Evolutionary conservation across 768 basidiomycete species (phyloP).

Genomic region (Podaxis pistillaris): DNA sequence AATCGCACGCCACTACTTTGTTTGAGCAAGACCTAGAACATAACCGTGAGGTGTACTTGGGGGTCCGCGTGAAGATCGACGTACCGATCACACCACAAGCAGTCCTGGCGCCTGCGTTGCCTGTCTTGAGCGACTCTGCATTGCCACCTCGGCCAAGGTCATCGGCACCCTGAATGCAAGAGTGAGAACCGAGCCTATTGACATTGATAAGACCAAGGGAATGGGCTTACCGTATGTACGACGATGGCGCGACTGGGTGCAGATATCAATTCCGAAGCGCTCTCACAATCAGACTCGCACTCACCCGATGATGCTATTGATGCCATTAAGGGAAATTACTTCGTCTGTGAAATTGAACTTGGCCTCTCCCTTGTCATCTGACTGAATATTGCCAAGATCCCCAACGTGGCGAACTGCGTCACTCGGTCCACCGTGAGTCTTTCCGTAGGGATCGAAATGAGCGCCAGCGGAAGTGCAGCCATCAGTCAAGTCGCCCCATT

Average conservation of each 20-base stretch:
- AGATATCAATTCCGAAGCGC: not conserved
- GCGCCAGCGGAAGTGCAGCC: constrained; percentile 69
- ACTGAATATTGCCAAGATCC: constrained; percentile 72
- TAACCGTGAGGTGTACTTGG: not conserved
- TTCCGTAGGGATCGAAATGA: constrained; percentile 74
- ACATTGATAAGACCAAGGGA: not conserved
- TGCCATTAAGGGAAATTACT: constrained; percentile 66
- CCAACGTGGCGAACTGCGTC: constrained; percentile 65
- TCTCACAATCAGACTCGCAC: not conserved
- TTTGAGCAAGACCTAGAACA: constrained; percentile 5
- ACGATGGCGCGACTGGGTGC: constrained; percentile 62
- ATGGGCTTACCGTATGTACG: constrained; percentile 57
- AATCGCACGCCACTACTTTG: constrained; percentile 6
- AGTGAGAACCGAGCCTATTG: not conserved
- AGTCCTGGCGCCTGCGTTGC: constrained; percentile 73
- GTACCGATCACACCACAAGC: constrained; percentile 82
- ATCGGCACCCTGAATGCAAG: constrained; percentile 56
- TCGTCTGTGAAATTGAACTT: constrained; percentile 57
- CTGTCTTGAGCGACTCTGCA: constrained; percentile 72
- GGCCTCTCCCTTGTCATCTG: constrained; percentile 57
- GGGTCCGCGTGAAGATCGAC: constrained; percentile 9
- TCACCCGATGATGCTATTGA: constrained; percentile 67
- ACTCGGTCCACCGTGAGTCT: constrained; percentile 63
- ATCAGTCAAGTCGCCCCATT: constrained; percentile 60
- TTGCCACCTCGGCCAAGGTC: constrained; percentile 74